Conservation (phyloP, 768 basidiomycete species). For the Daedalea quercina region DNA sequence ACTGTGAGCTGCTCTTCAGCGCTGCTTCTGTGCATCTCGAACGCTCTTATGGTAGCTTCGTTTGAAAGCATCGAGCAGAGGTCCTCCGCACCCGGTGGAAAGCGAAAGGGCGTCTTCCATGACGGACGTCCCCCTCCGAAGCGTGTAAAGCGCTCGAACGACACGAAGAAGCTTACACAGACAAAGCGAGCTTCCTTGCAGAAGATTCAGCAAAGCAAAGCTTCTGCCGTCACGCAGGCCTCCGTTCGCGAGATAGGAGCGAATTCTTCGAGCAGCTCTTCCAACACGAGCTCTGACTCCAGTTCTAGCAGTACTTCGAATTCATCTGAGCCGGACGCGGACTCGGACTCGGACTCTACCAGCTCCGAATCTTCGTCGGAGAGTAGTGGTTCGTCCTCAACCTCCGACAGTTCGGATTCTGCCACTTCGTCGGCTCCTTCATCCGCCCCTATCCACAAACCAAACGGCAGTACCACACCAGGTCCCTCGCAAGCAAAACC, state of each 20-base stretch:
- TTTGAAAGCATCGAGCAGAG: conserved; percentile 15
- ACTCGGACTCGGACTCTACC: conserved; percentile 6
- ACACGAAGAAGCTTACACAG: not conserved
- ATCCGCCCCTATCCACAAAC: conserved; percentile 6
- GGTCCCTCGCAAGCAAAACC: too few relatives aligned
- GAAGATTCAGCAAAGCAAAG: not conserved
- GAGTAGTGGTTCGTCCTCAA: not conserved
- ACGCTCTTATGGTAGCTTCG: conserved; percentile 14
- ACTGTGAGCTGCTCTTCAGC: conserved; percentile 13
- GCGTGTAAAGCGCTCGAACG: conserved; percentile 3
- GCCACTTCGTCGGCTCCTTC: conserved; percentile 2
- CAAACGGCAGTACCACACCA: too few relatives aligned
- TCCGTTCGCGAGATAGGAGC: too few relatives aligned
- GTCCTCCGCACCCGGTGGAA: not conserved
- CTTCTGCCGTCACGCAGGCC: too few relatives aligned
- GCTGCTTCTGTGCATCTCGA: not conserved
- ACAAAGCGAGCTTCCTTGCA: not conserved
- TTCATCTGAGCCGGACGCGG: conserved; percentile 3
- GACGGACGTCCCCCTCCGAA: conserved; percentile 5
- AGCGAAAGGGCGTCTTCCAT: conserved; percentile 16
- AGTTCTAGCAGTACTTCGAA: not conserved
- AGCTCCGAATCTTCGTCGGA: not conserved
- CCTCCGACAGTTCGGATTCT: conserved; percentile 1
- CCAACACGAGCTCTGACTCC: too few relatives aligned
- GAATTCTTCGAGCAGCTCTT: not conserved